A percentile compares a stretch with the other conserved stretches of the same genome.
Evolutionary conservation across 495 filamentous ascomycete genomes (phyloP).

Genomic region (Aspergillus nanangensis): DNA sequence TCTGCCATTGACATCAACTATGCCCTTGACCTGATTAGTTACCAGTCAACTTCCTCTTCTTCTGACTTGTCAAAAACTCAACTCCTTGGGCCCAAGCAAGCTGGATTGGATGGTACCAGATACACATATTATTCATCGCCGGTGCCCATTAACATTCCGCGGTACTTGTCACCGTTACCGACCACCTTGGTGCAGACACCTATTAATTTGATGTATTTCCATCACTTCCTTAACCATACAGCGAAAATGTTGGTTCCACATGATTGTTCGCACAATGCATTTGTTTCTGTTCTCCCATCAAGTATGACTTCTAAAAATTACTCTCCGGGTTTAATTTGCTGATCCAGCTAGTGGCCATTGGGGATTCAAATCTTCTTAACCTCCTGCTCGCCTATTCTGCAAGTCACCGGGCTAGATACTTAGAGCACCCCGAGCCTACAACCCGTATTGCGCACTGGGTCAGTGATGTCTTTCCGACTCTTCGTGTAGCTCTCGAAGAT

Average conservation of each 20-base stretch:
- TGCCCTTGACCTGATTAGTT: constrained; percentile 27
- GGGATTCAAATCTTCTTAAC: constrained; percentile 65
- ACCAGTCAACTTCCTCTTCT: constrained; percentile 9
- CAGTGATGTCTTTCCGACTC: constrained; percentile 69
- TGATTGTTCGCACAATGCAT: constrained; percentile 70
- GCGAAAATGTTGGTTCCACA: constrained; percentile 71
- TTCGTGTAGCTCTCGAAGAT: constrained; percentile 60
- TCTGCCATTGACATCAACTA: constrained; percentile 44
- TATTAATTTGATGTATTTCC: constrained; percentile 73
- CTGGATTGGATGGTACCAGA: constrained; percentile 1
- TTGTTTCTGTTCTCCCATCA: constrained; percentile 63
- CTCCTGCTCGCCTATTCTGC: constrained; percentile 79
- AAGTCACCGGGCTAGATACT: constrained; percentile 72
- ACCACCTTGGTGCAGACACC: constrained; percentile 64
- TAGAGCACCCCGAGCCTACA: constrained; percentile 69
- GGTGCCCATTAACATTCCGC: constrained; percentile 64
- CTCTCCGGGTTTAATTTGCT: not conserved
- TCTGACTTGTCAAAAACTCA: constrained; percentile 7
- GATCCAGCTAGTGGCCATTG: constrained; percentile 55
- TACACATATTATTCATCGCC: constrained; percentile 61
- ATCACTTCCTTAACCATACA: constrained; percentile 80
- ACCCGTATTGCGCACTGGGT: constrained; percentile 78
- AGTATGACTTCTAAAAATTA: constrained; percentile 40
- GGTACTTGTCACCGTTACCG: constrained; percentile 62
- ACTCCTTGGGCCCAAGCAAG: constrained; percentile 11